phyloP scores from a whole-genome alignment of 2,329 filamentous ascomycete genomes.

The Aureobasidium sp. region DNA sequence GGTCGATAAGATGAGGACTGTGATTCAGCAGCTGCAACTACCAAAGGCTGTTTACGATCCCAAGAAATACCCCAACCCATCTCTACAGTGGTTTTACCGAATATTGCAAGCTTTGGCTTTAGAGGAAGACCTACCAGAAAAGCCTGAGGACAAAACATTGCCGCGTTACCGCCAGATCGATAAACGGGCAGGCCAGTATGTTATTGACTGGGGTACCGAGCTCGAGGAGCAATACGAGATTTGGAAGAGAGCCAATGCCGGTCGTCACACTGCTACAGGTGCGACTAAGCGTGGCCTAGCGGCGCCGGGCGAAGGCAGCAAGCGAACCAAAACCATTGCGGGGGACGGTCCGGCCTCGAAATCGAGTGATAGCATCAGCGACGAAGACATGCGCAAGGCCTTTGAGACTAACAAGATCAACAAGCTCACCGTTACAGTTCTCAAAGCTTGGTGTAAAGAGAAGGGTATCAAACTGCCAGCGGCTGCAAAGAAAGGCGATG shows the following conservation, averaged over 20 bases:
- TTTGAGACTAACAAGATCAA: constrained; percentile 39
- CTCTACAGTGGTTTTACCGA: constrained; percentile 93
- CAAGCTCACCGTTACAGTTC: constrained; percentile 32
- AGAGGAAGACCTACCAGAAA: constrained; percentile 79
- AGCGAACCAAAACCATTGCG: constrained; percentile 39
- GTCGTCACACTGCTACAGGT: constrained; percentile 37
- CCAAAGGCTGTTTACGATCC: constrained; percentile 82
- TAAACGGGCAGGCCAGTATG: constrained; percentile 74
- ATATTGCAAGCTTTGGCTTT: constrained; percentile 87
- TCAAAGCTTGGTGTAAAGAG: constrained; percentile 27
- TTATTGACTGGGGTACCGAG: constrained; percentile 67
- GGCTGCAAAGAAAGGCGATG: constrained; percentile 28
- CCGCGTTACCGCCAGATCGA: constrained; percentile 83
- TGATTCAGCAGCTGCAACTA: constrained; percentile 81
- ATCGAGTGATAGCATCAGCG: constrained; percentile 31
- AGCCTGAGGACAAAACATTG: constrained; percentile 68
- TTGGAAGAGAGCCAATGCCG: constrained; percentile 29
- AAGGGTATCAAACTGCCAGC: constrained; percentile 23
- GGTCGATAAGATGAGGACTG: constrained; percentile 71
- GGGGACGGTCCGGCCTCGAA: neutral
- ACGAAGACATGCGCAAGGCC: constrained; percentile 38
- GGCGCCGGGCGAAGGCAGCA: constrained; percentile 30
- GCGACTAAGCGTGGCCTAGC: constrained; percentile 38
- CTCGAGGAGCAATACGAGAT: constrained; percentile 54
- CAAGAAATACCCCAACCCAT: constrained; percentile 72